Evolutionary conservation across 202 grass and related monocot genomes (phyloP).

Genomic region (Saccharum hybrid): DNA sequence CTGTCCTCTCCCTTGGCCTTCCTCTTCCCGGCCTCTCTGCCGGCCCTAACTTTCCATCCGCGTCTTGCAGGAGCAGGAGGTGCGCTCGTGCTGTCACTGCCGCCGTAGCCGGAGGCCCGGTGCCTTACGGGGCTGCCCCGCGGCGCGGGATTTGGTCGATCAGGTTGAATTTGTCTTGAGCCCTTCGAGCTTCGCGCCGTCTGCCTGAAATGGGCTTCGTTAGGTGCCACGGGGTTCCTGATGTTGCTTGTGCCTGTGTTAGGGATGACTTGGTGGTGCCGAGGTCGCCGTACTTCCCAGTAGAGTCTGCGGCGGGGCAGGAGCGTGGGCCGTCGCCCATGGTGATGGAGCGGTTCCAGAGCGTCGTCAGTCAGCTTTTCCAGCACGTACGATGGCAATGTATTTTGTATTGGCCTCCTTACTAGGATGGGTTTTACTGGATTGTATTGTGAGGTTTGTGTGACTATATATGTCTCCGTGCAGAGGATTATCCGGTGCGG

Average conservation of each 20-base stretch:
- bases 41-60: constrained; percentile 43
- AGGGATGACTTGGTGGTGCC: constrained; percentile 79
- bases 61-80: constrained; percentile 56
- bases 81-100: constrained; percentile 32
- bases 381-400: constrained; percentile 59
- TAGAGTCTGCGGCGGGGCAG: constrained; percentile 53
- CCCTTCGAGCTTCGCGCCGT: not conserved
- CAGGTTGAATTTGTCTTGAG: constrained; percentile 47
- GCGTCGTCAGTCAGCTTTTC: constrained; percentile 87
- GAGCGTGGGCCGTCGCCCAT: constrained; percentile 75
- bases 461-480: constrained; percentile 20
- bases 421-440: not conserved
- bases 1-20: not conserved
- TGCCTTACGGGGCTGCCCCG: constrained; percentile 39
- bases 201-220: not conserved
- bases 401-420: constrained; percentile 16
- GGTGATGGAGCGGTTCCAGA: constrained; percentile 84
- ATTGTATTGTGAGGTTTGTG: constrained; percentile 1
- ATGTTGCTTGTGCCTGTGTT: constrained; percentile 17
- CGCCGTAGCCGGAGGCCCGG: not conserved
- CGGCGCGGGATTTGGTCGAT: constrained; percentile 81
- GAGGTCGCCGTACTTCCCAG: constrained; percentile 65
- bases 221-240: constrained; percentile 2
- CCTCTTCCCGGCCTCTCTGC: not conserved
- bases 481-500: constrained; percentile 94